Percentiles rank a stretch among this genome's conserved stretches.
Conservation (phyloP, 345 rosid species). For the Bruguiera sexangula region DNA sequence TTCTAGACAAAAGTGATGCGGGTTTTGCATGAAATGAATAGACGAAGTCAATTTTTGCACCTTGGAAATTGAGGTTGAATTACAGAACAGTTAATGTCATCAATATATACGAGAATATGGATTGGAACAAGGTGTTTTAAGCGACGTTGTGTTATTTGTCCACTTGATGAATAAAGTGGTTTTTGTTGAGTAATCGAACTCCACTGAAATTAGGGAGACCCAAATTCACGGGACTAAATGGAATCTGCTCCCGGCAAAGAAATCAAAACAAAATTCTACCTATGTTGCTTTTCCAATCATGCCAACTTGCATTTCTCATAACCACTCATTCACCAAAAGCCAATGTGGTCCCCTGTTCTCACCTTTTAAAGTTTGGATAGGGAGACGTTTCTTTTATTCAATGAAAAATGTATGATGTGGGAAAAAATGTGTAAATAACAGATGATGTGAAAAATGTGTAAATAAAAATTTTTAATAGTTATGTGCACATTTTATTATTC, state of each 20-base stretch:
- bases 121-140: too few species aligned
- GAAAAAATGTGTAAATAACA: too few species aligned
- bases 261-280: constrained; percentile 25
- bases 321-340: constrained; percentile 19
- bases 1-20: background rate
- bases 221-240: constrained; percentile 7
- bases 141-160: too few species aligned
- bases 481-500: too few species aligned
- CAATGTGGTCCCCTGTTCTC: constrained; percentile 23
- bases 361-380: constrained; percentile 11
- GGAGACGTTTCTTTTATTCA: background rate
- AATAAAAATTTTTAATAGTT: too few species aligned
- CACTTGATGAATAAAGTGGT: too few species aligned
- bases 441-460: too few species aligned
- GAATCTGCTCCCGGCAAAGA: constrained; percentile 2
- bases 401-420: constrained; percentile 6
- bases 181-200: background rate
- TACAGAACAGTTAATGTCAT: too few species aligned
- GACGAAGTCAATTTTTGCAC: too few species aligned
- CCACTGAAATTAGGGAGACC: constrained; percentile 1
- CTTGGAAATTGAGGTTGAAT: too few species aligned
- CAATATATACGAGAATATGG: too few species aligned
- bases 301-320: constrained; percentile 41
- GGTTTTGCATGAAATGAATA: too few species aligned
- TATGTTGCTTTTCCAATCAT: constrained; percentile 23